phyloP scores from a whole-genome alignment of 2,329 filamentous ascomycete genomes.

The Teratosphaeria nubilosa region DNA sequence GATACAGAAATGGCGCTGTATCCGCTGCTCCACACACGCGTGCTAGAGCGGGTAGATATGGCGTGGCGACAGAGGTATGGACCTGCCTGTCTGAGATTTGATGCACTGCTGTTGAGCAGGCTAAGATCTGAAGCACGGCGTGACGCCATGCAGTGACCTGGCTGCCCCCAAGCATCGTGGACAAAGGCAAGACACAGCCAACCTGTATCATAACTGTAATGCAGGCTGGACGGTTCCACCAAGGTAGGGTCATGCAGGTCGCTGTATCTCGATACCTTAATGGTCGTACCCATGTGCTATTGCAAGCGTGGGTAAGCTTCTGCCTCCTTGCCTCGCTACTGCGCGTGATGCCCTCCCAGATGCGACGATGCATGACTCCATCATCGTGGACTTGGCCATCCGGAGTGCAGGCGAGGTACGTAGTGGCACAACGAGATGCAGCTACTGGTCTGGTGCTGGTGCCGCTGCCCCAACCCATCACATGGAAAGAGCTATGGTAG shows the following conservation, averaged over 20 bases:
- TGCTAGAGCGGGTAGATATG: background rate
- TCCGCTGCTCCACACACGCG: too few relatives aligned
- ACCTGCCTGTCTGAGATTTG: background rate
- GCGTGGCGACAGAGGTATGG: background rate
- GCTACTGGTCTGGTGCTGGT: too few relatives aligned
- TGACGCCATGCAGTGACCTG: background rate
- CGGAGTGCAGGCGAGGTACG: too few relatives aligned
- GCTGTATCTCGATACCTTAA: background rate
- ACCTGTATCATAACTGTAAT: background rate
- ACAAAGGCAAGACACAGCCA: background rate
- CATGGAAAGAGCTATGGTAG: too few relatives aligned
- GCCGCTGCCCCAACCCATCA: too few relatives aligned
- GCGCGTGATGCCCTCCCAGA: background rate
- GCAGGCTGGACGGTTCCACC: background rate
- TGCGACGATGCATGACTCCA: background rate
- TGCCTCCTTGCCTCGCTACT: background rate
- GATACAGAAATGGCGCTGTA: too few relatives aligned
- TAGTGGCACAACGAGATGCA: too few relatives aligned
- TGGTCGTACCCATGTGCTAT: background rate
- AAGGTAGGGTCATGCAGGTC: background rate
- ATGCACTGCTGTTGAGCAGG: background rate
- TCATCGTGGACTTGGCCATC: too few relatives aligned
- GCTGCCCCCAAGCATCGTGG: background rate
- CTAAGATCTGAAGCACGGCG: background rate
- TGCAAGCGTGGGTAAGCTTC: background rate